Base-by-base conservation (phyloP, 441 rosid genomes). In the Manihot esculenta region DNA sequence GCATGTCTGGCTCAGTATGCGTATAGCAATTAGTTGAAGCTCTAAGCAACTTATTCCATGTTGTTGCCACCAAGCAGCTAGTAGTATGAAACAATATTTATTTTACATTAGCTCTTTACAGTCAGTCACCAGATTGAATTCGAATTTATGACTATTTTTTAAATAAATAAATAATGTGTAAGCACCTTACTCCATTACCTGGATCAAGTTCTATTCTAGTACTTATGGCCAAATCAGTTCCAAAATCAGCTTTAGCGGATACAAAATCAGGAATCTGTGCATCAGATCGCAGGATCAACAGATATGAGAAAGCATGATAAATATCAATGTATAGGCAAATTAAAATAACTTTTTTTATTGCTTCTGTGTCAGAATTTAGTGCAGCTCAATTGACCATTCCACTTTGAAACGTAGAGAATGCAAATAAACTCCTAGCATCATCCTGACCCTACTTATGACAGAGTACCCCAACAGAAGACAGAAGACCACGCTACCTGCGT, bases 171-270 rank as follows among this genome's bases (percentile, higher is more conserved):
- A 42, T 42, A 42, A 30, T 17, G 56, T 57, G 63, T 48, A 0
- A 62, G 58, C 51, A 50, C 30, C 64, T 38, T 23, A 33, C 38
- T 74, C 20, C 66, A 38, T 74, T 73, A 88, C 93, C 93, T 84
- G 96, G 96, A 70, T 87, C 90, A 67, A 92, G 89, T 74, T 90
- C 18, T 38, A 83, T 79, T 82, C 96, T 88, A 23, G 92, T 88
- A 61, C 86, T 84, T 23, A 87, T 78, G 8, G 96, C 97, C 85
- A 88, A 80, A 73, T 90, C 94, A 74, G 94, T 87, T 73, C 96
- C 97, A 74, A 88, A 92, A 83, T 88, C 88, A 58, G 80, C 93
- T 82, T 86, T 90, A 5, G 42, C 42, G 89, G 90, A 84, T 44
- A 81, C 83, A 72, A 83, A 90, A 73, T 93, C 97, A 27, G 89